Conservation (phyloP, 2,329 filamentous ascomycete genomes). For the Knufia fluminis region DNA sequence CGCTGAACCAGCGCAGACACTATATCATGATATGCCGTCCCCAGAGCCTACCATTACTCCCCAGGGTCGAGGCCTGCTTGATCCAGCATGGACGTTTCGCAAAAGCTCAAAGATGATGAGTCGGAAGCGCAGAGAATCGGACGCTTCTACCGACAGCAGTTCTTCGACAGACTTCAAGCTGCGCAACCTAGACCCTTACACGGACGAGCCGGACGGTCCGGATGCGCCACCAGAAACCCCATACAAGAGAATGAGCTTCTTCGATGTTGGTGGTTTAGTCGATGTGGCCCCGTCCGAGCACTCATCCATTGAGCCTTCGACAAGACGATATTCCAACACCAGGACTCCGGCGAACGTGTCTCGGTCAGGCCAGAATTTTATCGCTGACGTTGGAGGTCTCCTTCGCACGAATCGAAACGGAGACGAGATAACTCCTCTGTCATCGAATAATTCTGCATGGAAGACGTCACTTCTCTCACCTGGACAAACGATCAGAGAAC, state of each 20-base stretch:
- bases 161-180: constrained; percentile 19
- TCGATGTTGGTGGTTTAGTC: constrained; percentile 72
- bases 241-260: constrained; percentile 59
- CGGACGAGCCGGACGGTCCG: constrained; percentile 10
- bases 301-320: constrained; percentile 15
- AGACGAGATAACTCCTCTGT: constrained; percentile 9
- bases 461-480: background rate
- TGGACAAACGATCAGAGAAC: background rate
- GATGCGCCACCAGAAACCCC: constrained; percentile 10
- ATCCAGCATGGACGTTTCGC: constrained; percentile 18
- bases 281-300: constrained; percentile 33
- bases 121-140: constrained; percentile 6
- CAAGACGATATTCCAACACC: constrained; percentile 5
- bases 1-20: constrained; percentile 27
- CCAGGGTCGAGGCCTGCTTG: constrained; percentile 19
- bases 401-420: constrained; percentile 11
- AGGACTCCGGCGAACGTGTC: constrained; percentile 8
- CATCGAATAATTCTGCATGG: constrained; percentile 7
- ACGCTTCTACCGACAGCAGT: constrained; percentile 16
- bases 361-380: constrained; percentile 18
- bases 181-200: constrained; percentile 12
- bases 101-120: constrained; percentile 9
- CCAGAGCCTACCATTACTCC: constrained; percentile 20
- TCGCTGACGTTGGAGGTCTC: constrained; percentile 23
- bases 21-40: constrained; percentile 12